A percentile compares a stretch with the other conserved stretches of the same genome.
Conservation (phyloP, 768 basidiomycete genomes). For the Termitomyces heimii region DNA sequence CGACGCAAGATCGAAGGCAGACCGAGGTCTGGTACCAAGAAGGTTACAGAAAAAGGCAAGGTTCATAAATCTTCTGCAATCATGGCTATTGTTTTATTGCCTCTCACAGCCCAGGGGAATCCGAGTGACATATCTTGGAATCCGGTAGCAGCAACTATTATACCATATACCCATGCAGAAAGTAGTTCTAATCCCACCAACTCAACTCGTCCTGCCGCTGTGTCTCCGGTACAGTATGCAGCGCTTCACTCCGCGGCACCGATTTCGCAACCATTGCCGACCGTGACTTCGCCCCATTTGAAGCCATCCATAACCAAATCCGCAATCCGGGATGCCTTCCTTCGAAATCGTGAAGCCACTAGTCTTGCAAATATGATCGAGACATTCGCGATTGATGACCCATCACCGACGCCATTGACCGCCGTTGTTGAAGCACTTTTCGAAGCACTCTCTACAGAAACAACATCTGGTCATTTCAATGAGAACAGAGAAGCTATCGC, state of each 20-base stretch:
- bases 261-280: conserved; percentile 17
- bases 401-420: conserved; percentile 43
- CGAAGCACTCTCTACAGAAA: conserved; percentile 40
- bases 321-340: conserved; percentile 41
- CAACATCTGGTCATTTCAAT: conserved; percentile 21
- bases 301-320: conserved; percentile 24
- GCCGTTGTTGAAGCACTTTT: conserved; percentile 49
- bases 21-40: conserved; percentile 42
- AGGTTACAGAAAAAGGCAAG: conserved; percentile 44
- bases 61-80: neutral
- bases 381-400: conserved; percentile 39
- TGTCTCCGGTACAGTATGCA: conserved; percentile 36
- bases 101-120: conserved; percentile 11
- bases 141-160: conserved; percentile 28
- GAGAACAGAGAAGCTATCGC: conserved; percentile 31
- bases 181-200: conserved; percentile 30
- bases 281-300: conserved; percentile 17
- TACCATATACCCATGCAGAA: conserved; percentile 34
- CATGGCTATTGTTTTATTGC: conserved; percentile 5
- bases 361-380: conserved; percentile 52
- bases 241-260: conserved; percentile 29
- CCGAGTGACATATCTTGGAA: conserved; percentile 29
- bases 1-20: conserved; percentile 53
- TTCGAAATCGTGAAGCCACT: conserved; percentile 38
- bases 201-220: conserved; percentile 23